phyloP scores from a whole-genome alignment of 2,329 filamentous ascomycete genomes.

The Penicillium brevicompactum region DNA sequence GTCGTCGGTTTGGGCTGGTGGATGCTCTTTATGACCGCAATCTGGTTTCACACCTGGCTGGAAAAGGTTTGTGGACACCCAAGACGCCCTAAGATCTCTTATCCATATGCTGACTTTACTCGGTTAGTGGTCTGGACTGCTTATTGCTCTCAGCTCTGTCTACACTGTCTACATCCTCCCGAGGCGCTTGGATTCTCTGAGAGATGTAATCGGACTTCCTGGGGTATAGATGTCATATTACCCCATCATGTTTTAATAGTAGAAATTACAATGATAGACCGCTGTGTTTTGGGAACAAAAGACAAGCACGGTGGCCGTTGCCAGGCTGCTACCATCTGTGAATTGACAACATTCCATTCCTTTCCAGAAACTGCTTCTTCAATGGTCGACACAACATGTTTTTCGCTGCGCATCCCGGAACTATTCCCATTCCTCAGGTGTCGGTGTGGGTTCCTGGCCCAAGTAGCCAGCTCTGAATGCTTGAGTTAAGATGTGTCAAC shows the following conservation, averaged over 20 bases:
- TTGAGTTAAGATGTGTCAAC: constrained; percentile 15
- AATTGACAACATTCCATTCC: background rate
- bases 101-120: constrained; percentile 9
- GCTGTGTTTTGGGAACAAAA: background rate
- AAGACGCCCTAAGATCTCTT: background rate
- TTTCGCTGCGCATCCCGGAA: background rate
- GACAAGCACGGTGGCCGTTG: background rate
- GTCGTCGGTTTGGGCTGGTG: constrained; percentile 77
- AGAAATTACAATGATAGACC: constrained; percentile 14
- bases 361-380: background rate
- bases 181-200: constrained; percentile 46
- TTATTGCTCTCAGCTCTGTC: constrained; percentile 51
- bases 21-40: constrained; percentile 98
- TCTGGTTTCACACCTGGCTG: constrained; percentile 98
- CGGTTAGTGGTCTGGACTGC: constrained; percentile 51
- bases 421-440: background rate
- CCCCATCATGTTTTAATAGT: constrained; percentile 11
- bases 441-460: constrained; percentile 33
- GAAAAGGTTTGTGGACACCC: constrained; percentile 71
- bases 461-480: constrained; percentile 41
- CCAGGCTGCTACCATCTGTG: background rate
- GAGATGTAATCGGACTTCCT: constrained; percentile 49
- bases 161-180: constrained; percentile 56
- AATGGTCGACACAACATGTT: background rate
- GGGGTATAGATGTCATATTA: constrained; percentile 30